Evolutionary conservation across 1,284 basidiomycete genomes (phyloP), one percentile per base, ranked within the genome.

Genomic region (Apiotrichum gracile): DNA sequence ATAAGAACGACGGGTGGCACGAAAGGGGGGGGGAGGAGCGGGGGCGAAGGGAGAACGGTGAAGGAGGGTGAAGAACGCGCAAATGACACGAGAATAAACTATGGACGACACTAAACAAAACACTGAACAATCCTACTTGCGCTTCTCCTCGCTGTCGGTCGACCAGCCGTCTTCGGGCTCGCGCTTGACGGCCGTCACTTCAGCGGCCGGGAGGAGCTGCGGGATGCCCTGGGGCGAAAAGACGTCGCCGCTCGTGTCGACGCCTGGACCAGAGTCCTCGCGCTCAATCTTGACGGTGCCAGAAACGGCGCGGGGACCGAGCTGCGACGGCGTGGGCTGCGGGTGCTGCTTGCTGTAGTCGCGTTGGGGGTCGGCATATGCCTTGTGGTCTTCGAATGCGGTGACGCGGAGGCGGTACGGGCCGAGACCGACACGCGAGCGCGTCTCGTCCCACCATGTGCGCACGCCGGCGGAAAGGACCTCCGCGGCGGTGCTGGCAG

Each of bases 401-500:
- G 27, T 22, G 3, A 38, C 37, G 21, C 27, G 25, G 52, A 49
- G 29, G 24, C 27, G 33, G 35, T 51, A 34, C 17, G 14, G 14
- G 1, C 46, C 54, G 19, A 57, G 43, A 4, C 52, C 56, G 29
- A 68, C 37, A 19, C 68, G 58, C 24, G 50, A 61, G 16, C 52
- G 44, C 5, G 65, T 66, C 54, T 70, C 68, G 33, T 65, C 61
- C 3, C 54, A 29, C 65, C 66, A 70, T 0, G 52, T 31, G 2
- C 27, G 29, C 17, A 45, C 24, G 31, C 50, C 54, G 16, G 17
- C 17, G 19, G 14, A 5, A 22, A 51, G 14, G 19, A 24, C 26
- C 19, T 13, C 27, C 7, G 48, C 16, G 10, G 22, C 16, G 29
- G 22, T 5, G 22, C 13, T 29, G 38, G 24, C 37, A 31, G n/a